Evolutionary conservation across 108 stramenopile species (phyloP), one percentile per base, ranked within the genome.

Genomic region (Nannochloropsis gaditana): DNA sequence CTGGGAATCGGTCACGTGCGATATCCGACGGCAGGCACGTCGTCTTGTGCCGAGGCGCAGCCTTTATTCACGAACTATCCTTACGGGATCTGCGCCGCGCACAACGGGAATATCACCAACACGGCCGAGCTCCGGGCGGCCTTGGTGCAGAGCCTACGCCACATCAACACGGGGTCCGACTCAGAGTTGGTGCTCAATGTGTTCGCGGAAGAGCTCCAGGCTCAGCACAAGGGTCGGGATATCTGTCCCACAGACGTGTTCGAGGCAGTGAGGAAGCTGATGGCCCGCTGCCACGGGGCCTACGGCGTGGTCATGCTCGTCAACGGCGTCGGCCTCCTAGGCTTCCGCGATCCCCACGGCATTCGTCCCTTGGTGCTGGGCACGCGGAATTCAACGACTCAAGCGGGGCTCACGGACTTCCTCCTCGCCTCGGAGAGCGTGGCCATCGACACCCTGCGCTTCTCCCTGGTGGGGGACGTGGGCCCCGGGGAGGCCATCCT

Each of bases 31-130:
- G 96, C 97, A 8, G 97, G 99, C 80, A 91, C 91, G 10, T 80
- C 43, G 19, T 84, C 45, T 10, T 85, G 73, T 42, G 79, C 79
- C 5, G 91, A 91, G 85, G 92, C 92, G 17, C 93, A 93, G 87
- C 99, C 99, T 42, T 91, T 99, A 41, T 99, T 98, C 92, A 96
- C 96, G 41, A 99, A 98, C 92, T 98, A 93, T 87, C 98, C 98
- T 9, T 96, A 95, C 88, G 97, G 97, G 21, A 93, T 99, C 21
- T 95, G 95, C 83, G 94, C 98, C 44, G 99, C 95, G 9, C 99
- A 99, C 92, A 99, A 99, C 90, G 99, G 99, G 21, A 98, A 99
- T 89, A 90, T 99, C 43, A 97, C 96, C 0, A 98, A 98, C 86
- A 94, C 95, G 9, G 92, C 91, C 80, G 85, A 89, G 43, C 80